Evolutionary conservation across 2,329 filamentous ascomycete genomes (phyloP).

Genomic region (Ustulina deusta): DNA sequence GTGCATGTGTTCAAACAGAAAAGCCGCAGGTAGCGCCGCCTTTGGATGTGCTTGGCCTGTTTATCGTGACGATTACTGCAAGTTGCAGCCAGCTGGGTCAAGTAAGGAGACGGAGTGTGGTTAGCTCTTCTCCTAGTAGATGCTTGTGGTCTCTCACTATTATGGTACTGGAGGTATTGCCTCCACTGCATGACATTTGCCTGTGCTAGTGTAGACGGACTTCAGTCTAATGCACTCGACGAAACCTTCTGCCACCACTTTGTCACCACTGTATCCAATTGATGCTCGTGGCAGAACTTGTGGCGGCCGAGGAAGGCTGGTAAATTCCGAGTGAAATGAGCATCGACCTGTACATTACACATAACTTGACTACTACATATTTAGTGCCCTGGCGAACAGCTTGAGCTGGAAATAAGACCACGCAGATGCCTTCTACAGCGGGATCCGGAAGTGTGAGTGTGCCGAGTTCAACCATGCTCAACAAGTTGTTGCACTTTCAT

Average conservation of each 20-base stretch:
- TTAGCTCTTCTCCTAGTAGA: too few species aligned
- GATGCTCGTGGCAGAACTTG: conserved; percentile 13
- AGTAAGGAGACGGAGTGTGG: too few species aligned
- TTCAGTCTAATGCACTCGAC: conserved; percentile 33
- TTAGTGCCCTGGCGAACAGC: neutral
- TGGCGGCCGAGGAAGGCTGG: conserved; percentile 39
- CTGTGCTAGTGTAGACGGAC: too few species aligned
- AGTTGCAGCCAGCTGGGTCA: too few species aligned
- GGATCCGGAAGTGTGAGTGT: neutral
- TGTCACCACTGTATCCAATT: conserved; percentile 38
- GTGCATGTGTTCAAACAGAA: neutral
- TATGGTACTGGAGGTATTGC: too few species aligned
- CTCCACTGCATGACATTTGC: too few species aligned
- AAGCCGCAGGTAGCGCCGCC: conserved; percentile 24
- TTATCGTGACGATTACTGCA: neutral
- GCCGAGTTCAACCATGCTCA: neutral
- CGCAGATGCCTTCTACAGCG: neutral
- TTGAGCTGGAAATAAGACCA: too few species aligned
- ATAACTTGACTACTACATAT: neutral
- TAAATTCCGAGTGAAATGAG: conserved; percentile 45
- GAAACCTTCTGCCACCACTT: conserved; percentile 36
- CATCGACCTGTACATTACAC: conserved; percentile 26
- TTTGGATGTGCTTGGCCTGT: neutral
- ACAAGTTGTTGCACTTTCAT: neutral
- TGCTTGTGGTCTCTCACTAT: neutral